phyloP scores from a whole-genome alignment of 208 protist species.

The Lotmaria passim region DNA sequence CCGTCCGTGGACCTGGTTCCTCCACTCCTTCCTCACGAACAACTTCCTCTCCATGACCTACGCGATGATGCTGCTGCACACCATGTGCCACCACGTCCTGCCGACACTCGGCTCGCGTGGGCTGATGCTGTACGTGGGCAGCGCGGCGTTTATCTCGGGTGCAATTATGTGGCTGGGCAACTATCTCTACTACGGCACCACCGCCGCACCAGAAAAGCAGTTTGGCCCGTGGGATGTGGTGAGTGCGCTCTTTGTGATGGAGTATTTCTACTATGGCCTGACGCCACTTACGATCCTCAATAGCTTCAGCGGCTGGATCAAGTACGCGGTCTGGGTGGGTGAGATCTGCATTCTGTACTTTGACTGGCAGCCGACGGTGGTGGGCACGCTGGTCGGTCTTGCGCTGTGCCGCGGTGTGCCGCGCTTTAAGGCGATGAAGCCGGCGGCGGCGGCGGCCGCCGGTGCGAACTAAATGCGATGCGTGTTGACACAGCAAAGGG shows the following conservation, averaged over 20 bases:
- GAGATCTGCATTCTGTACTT: constrained; percentile 88
- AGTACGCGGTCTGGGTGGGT: constrained; percentile 89
- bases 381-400: constrained; percentile 72
- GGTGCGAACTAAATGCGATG: constrained; percentile 35
- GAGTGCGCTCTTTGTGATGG: constrained; percentile 81
- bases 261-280: constrained; percentile 78
- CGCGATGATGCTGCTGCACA: constrained; percentile 91
- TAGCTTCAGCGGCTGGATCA: constrained; percentile 89
- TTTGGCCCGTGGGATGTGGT: constrained; percentile 92
- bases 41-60: constrained; percentile 92
- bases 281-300: constrained; percentile 74
- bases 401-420: constrained; percentile 76
- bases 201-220: constrained; percentile 74
- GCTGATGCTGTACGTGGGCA: constrained; percentile 62
- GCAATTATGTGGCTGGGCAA: constrained; percentile 77
- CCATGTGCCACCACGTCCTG: constrained; percentile 78
- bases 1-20: constrained; percentile 75
- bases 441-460: constrained; percentile 23
- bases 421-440: constrained; percentile 49
- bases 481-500: background rate
- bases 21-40: constrained; percentile 88
- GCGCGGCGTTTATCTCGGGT: constrained; percentile 78
- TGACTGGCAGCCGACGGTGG: constrained; percentile 88
- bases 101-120: constrained; percentile 70
- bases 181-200: constrained; percentile 52